Conservation (phyloP, 371 early-diverging fungal species). For the Encephalitozoon romaleae region DNA sequence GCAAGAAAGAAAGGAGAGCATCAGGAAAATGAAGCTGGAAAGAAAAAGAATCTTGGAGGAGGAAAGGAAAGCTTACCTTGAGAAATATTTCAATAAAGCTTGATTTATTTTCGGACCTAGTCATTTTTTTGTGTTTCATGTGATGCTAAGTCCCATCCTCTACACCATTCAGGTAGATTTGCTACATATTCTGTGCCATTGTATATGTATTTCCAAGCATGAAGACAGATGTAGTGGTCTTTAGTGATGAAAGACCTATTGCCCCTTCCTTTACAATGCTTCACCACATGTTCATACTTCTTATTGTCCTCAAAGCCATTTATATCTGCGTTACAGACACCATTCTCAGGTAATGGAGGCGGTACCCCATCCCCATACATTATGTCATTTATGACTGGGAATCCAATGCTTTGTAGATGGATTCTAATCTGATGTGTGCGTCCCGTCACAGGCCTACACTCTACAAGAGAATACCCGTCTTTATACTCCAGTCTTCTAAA, state of each 20-base stretch:
- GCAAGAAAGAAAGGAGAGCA: slow-evolving; percentile 6
- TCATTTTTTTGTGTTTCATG: too few species aligned
- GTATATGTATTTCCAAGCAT: slow-evolving; percentile 58
- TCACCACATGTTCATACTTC: slow-evolving; percentile 41
- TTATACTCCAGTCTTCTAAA: slow-evolving; percentile 47
- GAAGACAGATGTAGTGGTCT: slow-evolving; percentile 54
- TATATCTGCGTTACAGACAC: background rate
- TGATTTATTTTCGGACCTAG: background rate
- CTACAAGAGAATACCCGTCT: slow-evolving; percentile 60
- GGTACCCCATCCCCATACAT: slow-evolving; percentile 36
- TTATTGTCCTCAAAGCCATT: slow-evolving; percentile 11
- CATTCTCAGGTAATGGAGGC: background rate
- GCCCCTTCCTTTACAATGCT: slow-evolving; percentile 49
- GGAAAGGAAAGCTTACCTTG: slow-evolving; percentile 29
- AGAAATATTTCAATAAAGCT: slow-evolving; percentile 24
- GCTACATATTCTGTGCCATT: slow-evolving; percentile 53
- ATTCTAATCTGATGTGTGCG: slow-evolving; percentile 98
- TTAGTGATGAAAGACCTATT: slow-evolving; percentile 44
- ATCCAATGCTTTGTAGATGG: slow-evolving; percentile 83
- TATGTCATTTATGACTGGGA: slow-evolving; percentile 86
- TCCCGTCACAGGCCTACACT: slow-evolving; percentile 76
- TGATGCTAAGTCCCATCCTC: background rate
- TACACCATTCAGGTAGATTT: slow-evolving; percentile 55
- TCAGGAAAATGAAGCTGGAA: slow-evolving; percentile 4
- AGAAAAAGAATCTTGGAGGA: slow-evolving; percentile 20